A percentile compares a stretch with the other conserved stretches of the same genome.
These are phyloP conservation scores for Rhododendron ferrugineum DNA, from an alignment of 148 eudicot genomes.

Conservation along the genomic window DNA sequence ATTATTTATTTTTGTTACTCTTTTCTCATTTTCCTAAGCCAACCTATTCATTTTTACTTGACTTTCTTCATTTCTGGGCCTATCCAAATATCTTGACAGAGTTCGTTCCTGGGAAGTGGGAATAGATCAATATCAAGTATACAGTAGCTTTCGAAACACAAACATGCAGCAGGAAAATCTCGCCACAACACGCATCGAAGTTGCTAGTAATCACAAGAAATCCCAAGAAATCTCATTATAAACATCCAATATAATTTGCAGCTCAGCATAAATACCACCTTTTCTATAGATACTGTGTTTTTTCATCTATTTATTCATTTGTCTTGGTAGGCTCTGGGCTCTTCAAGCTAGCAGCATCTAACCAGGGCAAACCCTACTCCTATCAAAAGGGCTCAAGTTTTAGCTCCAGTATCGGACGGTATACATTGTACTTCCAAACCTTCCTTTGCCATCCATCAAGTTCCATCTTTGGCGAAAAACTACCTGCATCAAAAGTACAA, in stretches of 20 bases:
- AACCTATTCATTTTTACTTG: background rate
- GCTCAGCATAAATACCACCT: background rate
- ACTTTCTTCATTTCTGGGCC: background rate
- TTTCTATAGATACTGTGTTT: background rate
- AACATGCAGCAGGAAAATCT: background rate
- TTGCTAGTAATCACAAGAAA: background rate
- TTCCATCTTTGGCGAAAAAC: background rate
- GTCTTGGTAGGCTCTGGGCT: background rate
- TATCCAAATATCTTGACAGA: background rate
- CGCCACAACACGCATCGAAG: background rate
- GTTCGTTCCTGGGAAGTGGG: background rate
- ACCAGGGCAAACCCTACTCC: background rate
- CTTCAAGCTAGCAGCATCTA: background rate
- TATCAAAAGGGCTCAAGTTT: background rate
- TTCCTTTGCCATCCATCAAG: background rate
- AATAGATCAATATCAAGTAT: background rate
- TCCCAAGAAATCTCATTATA: background rate
- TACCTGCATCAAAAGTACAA: background rate
- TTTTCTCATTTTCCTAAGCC: background rate
- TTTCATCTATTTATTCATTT: background rate
- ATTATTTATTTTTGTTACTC: too few relatives aligned
- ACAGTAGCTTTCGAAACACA: background rate
- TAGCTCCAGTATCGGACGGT: background rate
- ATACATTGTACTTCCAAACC: background rate
- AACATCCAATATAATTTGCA: background rate